Percentiles rank a stretch among this genome's conserved stretches.
Conservation (phyloP, 345 rosid genomes). For the Isatis tinctoria region DNA sequence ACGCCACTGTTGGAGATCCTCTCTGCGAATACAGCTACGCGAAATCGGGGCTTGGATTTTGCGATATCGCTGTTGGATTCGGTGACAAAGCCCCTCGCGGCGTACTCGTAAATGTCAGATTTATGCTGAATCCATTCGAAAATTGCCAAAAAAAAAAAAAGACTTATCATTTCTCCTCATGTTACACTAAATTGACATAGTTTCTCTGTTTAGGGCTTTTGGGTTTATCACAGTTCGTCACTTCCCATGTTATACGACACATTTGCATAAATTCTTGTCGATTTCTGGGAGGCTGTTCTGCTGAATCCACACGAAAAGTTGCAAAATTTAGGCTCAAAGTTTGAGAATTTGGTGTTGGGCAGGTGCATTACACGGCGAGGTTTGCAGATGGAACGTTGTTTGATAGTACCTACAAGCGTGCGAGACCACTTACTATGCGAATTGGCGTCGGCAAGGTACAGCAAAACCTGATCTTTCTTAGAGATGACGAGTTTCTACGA, state of each 20-base stretch:
- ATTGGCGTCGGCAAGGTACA: slow-evolving; percentile 91
- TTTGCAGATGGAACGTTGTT: slow-evolving; percentile 85
- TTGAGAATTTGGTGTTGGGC: slow-evolving; percentile 11
- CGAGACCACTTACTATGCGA: slow-evolving; percentile 90
- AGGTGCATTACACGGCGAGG: slow-evolving; percentile 92
- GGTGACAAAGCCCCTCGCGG: slow-evolving; percentile 74
- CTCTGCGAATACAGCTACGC: slow-evolving; percentile 61
- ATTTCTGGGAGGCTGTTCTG: neutral
- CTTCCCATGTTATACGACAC: neutral
- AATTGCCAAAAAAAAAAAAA: neutral
- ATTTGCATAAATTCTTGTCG: neutral
- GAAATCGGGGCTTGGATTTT: slow-evolving; percentile 81
- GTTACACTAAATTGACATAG: neutral
- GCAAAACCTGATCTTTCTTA: neutral
- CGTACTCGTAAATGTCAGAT: slow-evolving; percentile 57
- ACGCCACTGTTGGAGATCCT: slow-evolving; percentile 85
- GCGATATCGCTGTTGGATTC: slow-evolving; percentile 63
- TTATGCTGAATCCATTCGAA: neutral
- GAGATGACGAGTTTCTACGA: too few species aligned
- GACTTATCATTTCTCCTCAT: neutral
- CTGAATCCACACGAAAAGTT: neutral
- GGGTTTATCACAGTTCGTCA: neutral
- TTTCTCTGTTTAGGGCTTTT: neutral
- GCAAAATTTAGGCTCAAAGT: neutral
- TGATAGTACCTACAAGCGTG: slow-evolving; percentile 93